Percentiles rank a stretch among this genome's conserved stretches.
Conservation (phyloP, 129 eudicot genomes). For the Centella asiatica region DNA sequence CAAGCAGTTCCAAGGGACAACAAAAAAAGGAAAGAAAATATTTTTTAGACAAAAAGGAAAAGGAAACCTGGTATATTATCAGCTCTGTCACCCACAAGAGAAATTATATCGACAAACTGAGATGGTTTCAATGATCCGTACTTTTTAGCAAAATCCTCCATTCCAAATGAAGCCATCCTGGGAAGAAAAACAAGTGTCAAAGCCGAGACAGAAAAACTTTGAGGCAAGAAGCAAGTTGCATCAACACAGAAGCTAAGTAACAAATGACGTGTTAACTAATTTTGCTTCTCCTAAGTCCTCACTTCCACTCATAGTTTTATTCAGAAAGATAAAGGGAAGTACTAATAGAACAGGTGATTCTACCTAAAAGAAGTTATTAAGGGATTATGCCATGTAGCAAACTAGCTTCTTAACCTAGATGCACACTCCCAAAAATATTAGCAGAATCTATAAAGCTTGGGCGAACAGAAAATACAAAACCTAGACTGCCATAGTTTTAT, state of each 20-base stretch:
- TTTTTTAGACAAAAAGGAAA: background rate
- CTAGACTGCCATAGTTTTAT: too few species aligned
- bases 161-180: conserved; percentile 95
- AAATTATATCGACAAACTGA: conserved; percentile 83
- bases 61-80: conserved; percentile 91
- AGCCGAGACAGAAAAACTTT: background rate
- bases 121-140: conserved; percentile 71
- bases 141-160: conserved; percentile 86
- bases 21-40: too few species aligned
- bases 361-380: background rate
- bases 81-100: conserved; percentile 92
- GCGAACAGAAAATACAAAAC: too few species aligned
- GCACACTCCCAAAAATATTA: background rate
- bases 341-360: background rate
- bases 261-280: too few species aligned
- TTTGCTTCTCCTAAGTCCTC: too few species aligned
- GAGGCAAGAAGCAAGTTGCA: background rate
- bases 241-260: background rate
- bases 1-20: too few species aligned
- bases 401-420: background rate
- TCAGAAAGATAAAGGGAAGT: background rate
- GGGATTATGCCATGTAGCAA: background rate
- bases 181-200: conserved; percentile 4
- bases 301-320: background rate
- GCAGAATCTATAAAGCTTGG: too few species aligned